phyloP scores from a whole-genome alignment of 73 alveolate species.

The Stentor coeruleus region DNA sequence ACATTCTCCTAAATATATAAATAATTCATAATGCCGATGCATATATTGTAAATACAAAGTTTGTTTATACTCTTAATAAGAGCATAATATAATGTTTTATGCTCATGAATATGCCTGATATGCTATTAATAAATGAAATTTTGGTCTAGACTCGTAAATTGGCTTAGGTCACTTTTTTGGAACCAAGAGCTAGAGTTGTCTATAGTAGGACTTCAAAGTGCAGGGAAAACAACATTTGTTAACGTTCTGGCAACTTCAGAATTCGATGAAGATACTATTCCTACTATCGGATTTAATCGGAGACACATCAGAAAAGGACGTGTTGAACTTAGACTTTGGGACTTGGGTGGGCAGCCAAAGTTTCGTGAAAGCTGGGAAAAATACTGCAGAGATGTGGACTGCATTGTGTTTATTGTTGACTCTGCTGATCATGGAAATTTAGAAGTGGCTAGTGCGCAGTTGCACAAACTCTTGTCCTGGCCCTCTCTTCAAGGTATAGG shows the following conservation, averaged over 20 bases:
- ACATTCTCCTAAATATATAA: not conserved
- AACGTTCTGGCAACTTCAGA: slow-evolving; percentile 73
- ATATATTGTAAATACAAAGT: too few species aligned
- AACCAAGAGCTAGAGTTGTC: slow-evolving; percentile 65
- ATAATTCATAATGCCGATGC: too few species aligned
- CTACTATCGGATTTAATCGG: slow-evolving; percentile 81
- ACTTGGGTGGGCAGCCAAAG: slow-evolving; percentile 81
- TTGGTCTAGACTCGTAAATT: slow-evolving; percentile 49
- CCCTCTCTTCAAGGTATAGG: slow-evolving; percentile 82
- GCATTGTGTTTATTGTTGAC: slow-evolving; percentile 79
- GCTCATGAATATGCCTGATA: too few species aligned
- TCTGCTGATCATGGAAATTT: slow-evolving; percentile 77
- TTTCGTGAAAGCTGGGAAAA: slow-evolving; percentile 87
- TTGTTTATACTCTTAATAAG: too few species aligned
- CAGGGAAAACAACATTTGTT: slow-evolving; percentile 81
- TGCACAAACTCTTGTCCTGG: slow-evolving; percentile 58
- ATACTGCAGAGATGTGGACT: slow-evolving; percentile 75
- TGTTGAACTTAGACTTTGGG: slow-evolving; percentile 73
- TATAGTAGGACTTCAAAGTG: slow-evolving; percentile 72
- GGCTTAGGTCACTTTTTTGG: slow-evolving; percentile 58
- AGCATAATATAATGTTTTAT: too few species aligned
- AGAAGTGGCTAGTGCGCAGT: slow-evolving; percentile 63
- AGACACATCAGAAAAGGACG: slow-evolving; percentile 63
- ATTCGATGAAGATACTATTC: slow-evolving; percentile 83
- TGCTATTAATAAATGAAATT: slow-evolving; percentile 19